Base-by-base conservation (phyloP, 371 early-diverging fungal genomes). In the Neoconidiobolus thromboides region DNA sequence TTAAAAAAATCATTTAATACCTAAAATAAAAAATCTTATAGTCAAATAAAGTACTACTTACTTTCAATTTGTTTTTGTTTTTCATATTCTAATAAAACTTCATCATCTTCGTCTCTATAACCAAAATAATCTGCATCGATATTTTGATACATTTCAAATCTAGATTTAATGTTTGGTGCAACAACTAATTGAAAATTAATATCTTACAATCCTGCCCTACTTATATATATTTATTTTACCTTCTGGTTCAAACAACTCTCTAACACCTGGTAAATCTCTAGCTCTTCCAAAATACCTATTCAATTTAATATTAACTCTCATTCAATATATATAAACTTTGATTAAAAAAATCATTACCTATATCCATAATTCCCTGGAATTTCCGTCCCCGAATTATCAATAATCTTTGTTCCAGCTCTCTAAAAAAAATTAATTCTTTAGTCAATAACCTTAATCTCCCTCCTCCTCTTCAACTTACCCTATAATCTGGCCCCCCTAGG, bases 121-220 rank as follows among this genome's bases (percentile, higher is more conserved):
- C 96, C 95, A 65, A 86, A 96, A 69, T 96, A 96, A 62, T 91
- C 91, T 0, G 93, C 91, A 66, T 94, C 95, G 10, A 91, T 82
- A 49, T 84, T 76, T 52, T 78, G 76, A 60, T 82, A 76, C 60
- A 96, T 70, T 39, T 92, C 93, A 10, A 71, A 73, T 63, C 83
- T 69, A 38, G 79, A 75, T 42, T 81, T 76, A 50, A 58, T 15
- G 0, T 43, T 12, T 14, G 57, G 42, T 14, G 12, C 44, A 2
- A 57, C 43, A 14, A 57, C 43, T 57, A 7, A 44, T 43, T 14
- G 1, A 48, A 37, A 42, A 7, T 10, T 26, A n/a, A 42, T n/a
- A 2, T 7, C 15, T 54, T 4, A 26, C 4, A 4, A 26, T 26
- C 26, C 26, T 26, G 26, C 26, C 26, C 26, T 26, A 26, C 26